Conservation (phyloP, 2,329 filamentous ascomycete species). For the Paecilomyces sp. region DNA sequence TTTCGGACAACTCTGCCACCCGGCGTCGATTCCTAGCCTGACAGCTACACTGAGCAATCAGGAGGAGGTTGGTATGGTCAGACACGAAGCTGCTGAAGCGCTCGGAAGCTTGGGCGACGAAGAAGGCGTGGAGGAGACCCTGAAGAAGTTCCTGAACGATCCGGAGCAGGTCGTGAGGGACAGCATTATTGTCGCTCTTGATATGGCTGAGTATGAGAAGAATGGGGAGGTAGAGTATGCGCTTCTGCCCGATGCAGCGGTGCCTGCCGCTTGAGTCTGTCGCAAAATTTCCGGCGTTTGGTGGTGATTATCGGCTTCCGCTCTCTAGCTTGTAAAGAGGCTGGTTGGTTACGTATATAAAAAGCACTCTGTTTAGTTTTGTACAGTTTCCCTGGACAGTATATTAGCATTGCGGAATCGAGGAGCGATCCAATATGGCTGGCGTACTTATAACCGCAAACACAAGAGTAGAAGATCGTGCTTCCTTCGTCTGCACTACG, state of each 20-base stretch:
- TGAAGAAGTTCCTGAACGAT: slow-evolving; percentile 80
- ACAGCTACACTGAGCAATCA: slow-evolving; percentile 69
- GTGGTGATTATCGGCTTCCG: slow-evolving; percentile 9
- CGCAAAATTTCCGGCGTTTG: slow-evolving; percentile 1
- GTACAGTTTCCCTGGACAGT: slow-evolving; percentile 23
- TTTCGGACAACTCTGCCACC: slow-evolving; percentile 91
- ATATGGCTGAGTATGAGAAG: slow-evolving; percentile 97
- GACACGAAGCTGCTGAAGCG: slow-evolving; percentile 94
- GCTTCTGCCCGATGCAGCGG: slow-evolving; percentile 61
- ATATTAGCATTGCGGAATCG: not conserved
- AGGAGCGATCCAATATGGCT: not conserved
- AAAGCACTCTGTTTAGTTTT: slow-evolving; percentile 23
- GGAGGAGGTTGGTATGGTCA: slow-evolving; percentile 88
- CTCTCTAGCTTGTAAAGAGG: slow-evolving; percentile 14
- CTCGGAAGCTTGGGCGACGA: slow-evolving; percentile 90
- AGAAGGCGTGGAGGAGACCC: slow-evolving; percentile 78
- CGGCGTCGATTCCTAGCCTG: slow-evolving; percentile 90
- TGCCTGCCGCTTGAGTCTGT: slow-evolving; percentile 12
- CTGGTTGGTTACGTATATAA: slow-evolving; percentile 11
- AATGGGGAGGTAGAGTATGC: slow-evolving; percentile 86
- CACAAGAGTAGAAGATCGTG: slow-evolving; percentile 83
- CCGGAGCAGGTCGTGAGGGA: slow-evolving; percentile 89
- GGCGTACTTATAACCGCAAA: slow-evolving; percentile 74
- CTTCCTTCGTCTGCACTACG: slow-evolving; percentile 92
- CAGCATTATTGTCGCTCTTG: slow-evolving; percentile 87